Evolutionary conservation across 2,329 filamentous ascomycete species (phyloP).

Genomic region (Calonectria pteridis): DNA sequence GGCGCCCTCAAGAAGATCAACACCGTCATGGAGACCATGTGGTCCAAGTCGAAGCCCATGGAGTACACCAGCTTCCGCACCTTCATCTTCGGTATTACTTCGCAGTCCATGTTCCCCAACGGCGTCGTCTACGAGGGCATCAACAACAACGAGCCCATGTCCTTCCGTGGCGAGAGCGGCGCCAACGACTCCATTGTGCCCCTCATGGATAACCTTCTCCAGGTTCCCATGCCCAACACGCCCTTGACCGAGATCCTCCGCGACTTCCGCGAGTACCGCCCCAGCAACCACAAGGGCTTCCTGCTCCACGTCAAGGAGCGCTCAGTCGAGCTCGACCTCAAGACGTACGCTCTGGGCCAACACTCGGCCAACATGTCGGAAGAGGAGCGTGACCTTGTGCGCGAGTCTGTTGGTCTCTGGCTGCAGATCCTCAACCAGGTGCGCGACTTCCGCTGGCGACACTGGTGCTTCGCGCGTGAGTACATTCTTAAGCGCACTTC

Average conservation of each 20-base stretch:
- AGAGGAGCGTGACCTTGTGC: constrained; percentile 58
- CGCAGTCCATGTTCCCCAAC: constrained; percentile 92
- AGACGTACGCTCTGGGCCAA: constrained; percentile 67
- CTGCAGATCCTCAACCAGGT: constrained; percentile 79
- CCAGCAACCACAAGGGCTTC: constrained; percentile 89
- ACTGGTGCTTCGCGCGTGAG: constrained; percentile 88
- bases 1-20: constrained; percentile 75
- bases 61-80: constrained; percentile 93
- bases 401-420: constrained; percentile 70
- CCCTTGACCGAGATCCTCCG: constrained; percentile 88
- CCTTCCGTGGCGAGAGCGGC: constrained; percentile 91
- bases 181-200: constrained; percentile 97
- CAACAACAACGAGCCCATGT: constrained; percentile 75
- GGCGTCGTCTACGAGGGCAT: constrained; percentile 92
- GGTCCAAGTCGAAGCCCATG: constrained; percentile 85
- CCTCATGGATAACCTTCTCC: constrained; percentile 86
- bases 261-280: constrained; percentile 91
- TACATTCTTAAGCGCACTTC: constrained; percentile 84
- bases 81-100: constrained; percentile 97
- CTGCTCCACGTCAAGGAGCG: constrained; percentile 75
- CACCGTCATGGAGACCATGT: constrained; percentile 89
- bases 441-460: constrained; percentile 84
- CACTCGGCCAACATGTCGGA: constrained; percentile 36
- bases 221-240: constrained; percentile 89
- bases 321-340: constrained; percentile 64